Evolutionary conservation across 805 yeast genomes (phyloP), one percentile per base, ranked within the genome.

Genomic region (Ogataea henricii): DNA sequence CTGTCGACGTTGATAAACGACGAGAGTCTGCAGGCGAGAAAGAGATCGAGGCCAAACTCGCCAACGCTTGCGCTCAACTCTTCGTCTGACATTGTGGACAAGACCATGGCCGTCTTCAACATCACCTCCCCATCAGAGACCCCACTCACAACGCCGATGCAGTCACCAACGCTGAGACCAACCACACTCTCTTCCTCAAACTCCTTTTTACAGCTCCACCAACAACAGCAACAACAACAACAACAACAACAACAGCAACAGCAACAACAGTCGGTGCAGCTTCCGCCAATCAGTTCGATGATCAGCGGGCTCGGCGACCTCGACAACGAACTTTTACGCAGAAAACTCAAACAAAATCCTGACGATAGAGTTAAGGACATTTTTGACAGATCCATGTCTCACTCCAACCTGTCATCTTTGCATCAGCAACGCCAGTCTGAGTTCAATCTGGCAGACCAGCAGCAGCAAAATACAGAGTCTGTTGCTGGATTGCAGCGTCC

Each of bases 11-110:
- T 13, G 42, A 32, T 23, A 33, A 51, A 9, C 46, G 51, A 9
- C 30, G 51, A 26, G 41, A 46, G 2, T 29, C 44, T 10, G 44
- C 73, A 69, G 47, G 77, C 71, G 46, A 61, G 70, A 29, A 77
- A 77, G 56, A 72, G 68, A 54, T 74, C 79, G 32, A 62, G 82
- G 53, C 81, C 82, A 20, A 76, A 75, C 60, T 73, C 79, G 9
- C 82, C 82, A 6, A 55, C 58, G 6, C 40, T 50, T 17, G 57
- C 23, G 43, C 45, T 40, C 32, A 42, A 32, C 39, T 36, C 49
- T 13, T 16, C 34, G n/a, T 25, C 29, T 13, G 43, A 45, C 18
- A 39, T 56, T 29, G 45, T 49, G 18, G 57, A 56, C 23, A 54
- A 49, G 32, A 54, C 65, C 6, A 55, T 54, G 54, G 63, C 65